Percentiles rank a stretch among this genome's conserved stretches.
These are phyloP conservation scores for Apiospora pterosperma DNA, from an alignment of 2,329 filamentous ascomycete species.

Conservation along the genomic window DNA sequence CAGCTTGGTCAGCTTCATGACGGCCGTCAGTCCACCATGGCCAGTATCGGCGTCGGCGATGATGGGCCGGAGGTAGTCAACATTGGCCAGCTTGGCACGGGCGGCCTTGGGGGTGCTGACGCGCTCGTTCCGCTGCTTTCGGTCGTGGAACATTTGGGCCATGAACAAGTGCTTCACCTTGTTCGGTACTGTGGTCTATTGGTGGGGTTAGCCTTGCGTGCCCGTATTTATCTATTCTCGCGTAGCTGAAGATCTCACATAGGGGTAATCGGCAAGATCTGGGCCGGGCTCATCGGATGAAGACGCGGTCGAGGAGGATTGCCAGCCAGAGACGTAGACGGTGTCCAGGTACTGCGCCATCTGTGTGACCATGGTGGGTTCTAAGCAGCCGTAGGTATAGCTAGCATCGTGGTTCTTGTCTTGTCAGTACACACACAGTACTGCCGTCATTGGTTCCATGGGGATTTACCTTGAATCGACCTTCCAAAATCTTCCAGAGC, in stretches of 20 bases:
- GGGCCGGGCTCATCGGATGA: conserved; percentile 93
- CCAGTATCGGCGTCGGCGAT: conserved; percentile 96
- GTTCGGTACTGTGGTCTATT: conserved; percentile 91
- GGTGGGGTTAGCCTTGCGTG: not conserved
- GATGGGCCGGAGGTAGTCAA: conserved; percentile 94
- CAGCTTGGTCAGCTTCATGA: conserved; percentile 99
- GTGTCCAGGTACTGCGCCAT: conserved; percentile 99
- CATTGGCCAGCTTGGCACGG: conserved; percentile 70
- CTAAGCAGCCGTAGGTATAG: conserved; percentile 95
- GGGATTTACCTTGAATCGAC: conserved; percentile 71
- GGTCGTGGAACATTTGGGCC: conserved; percentile 98
- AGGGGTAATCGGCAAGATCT: conserved; percentile 96
- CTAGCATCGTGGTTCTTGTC: conserved; percentile 75
- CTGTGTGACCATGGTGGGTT: conserved; percentile 97
- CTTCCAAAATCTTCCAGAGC: conserved; percentile 86
- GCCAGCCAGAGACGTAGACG: conserved; percentile 98
- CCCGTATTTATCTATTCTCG: not conserved
- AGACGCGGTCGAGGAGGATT: conserved; percentile 94
- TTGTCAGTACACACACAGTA: not conserved
- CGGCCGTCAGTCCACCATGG: conserved; percentile 93
- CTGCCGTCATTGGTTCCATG: not conserved
- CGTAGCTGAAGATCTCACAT: conserved; percentile 50
- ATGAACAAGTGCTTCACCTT: conserved; percentile 98
- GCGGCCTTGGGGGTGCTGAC: conserved; percentile 70
- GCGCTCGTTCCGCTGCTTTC: conserved; percentile 96